Conservation (phyloP, 768 basidiomycete species). For the Amanita thiersii region DNA sequence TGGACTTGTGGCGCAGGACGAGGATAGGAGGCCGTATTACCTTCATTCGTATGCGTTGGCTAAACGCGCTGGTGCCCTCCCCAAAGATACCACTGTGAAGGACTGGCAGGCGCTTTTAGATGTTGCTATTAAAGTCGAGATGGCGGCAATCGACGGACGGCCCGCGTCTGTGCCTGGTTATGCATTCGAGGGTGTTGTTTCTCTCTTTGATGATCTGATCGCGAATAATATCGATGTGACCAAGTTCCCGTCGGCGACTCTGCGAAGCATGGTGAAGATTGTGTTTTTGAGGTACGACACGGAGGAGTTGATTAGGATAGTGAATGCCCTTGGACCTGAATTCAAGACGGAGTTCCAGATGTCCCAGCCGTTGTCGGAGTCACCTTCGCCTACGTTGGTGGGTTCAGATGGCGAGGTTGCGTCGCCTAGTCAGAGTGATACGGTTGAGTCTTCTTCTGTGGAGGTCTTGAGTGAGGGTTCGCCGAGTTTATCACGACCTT, state of each 20-base stretch:
- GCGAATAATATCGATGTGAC: constrained; percentile 21
- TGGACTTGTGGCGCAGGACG: constrained; percentile 21
- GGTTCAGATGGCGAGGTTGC: neutral
- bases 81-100: constrained; percentile 20
- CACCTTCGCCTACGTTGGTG: neutral
- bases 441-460: neutral
- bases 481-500: too few relatives aligned
- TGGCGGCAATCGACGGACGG: constrained; percentile 19
- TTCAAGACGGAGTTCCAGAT: neutral
- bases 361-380: neutral
- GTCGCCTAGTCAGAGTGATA: neutral
- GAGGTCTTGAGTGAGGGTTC: too few relatives aligned
- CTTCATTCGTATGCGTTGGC: constrained; percentile 39
- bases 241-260: constrained; percentile 17
- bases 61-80: constrained; percentile 18
- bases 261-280: constrained; percentile 17
- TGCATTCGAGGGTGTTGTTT: constrained; percentile 30
- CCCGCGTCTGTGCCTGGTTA: constrained; percentile 16
- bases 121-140: constrained; percentile 29
- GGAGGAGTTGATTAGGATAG: neutral
- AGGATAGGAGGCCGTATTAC: constrained; percentile 26
- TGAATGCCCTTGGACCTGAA: constrained; percentile 7
- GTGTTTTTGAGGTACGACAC: constrained; percentile 3
- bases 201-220: constrained; percentile 34
- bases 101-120: constrained; percentile 43